Evolutionary conservation across 305 asterid genomes (phyloP), one percentile per base, ranked within the genome.

Genomic region (Solanum hybrid): DNA sequence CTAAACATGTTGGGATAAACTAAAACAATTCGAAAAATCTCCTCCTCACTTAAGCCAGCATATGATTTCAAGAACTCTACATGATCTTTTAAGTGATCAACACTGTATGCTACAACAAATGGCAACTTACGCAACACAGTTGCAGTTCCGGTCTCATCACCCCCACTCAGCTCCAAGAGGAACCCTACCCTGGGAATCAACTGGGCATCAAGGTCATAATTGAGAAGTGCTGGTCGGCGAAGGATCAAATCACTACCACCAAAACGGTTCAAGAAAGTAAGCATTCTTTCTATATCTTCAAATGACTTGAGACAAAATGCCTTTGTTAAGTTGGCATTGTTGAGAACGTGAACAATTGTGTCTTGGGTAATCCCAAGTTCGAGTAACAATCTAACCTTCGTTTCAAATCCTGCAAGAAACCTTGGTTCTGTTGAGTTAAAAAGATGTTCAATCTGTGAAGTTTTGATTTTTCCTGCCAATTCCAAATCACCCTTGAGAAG

Each of bases 1-100:
- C 98, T 95, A 87, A 97, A 95, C 92, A 97, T 76, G 66, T 93
- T 93, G 6, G 99, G 99, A 87, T 95, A 95, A 86, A 95, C 93
- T 72, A 95, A 94, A 66, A 95, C 91, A 24, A 97, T 92, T 92
- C 91, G 93, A 89, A 96, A 97, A 77, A 97, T 95, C 91, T 97
- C 98, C 56, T 91, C 92, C 10, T 92, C 88, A 89, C 93, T 94
- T 91, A 96, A 91, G 3, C 98, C 98, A 32, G 96, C 98, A 89
- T 93, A 93, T 1, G 97, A 93, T 11, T 92, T 92, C 91, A 96
- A 90, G 93, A 97, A 96, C 89, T 95, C 95, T 3, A 96, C 98
- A 51, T 96, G 99, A 88, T 95, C 96, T 15, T 91, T 93, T 27
- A 96, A 91, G 91, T 97, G 98, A 51, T 95, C 96, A 17, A 96